A percentile compares a stretch with the other conserved stretches of the same genome.
Conservation (phyloP, 257 asterid species). For the Ligustrum vulgare region DNA sequence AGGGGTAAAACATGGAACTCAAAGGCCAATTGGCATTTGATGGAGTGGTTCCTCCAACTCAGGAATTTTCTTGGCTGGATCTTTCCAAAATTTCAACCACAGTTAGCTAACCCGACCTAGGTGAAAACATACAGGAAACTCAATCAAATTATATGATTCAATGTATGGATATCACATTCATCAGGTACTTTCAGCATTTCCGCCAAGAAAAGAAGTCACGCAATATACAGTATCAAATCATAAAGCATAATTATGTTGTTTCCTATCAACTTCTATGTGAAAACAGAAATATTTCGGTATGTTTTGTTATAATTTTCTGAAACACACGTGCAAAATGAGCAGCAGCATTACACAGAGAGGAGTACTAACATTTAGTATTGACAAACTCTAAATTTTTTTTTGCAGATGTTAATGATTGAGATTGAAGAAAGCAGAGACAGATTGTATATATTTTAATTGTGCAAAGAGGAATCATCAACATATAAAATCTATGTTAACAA, state of each 20-base stretch:
- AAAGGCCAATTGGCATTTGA: not conserved
- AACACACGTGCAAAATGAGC: not conserved
- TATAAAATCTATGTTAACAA: not conserved
- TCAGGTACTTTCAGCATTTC: not conserved
- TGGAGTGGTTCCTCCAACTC: not conserved
- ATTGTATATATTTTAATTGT: not conserved
- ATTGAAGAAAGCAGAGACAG: not conserved
- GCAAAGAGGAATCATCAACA: not conserved
- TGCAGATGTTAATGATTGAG: not conserved
- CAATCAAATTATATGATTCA: not conserved
- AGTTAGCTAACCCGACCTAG: not conserved
- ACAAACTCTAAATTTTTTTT: not conserved
- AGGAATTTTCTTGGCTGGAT: not conserved
- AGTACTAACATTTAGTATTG: not conserved
- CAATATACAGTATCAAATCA: too few species aligned
- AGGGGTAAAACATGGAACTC: not conserved
- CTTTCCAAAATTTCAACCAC: not conserved
- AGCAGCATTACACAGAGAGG: not conserved
- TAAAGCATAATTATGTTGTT: too few species aligned
- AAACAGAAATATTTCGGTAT: not conserved
- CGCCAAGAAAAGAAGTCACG: too few species aligned
- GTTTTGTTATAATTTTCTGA: not conserved
- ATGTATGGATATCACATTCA: not conserved
- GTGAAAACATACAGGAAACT: not conserved
- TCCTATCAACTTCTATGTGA: not conserved